Evolutionary conservation across 2,329 filamentous ascomycete species (phyloP), one percentile per base, ranked within the genome.

Genomic region (Neoascochyta sp.): DNA sequence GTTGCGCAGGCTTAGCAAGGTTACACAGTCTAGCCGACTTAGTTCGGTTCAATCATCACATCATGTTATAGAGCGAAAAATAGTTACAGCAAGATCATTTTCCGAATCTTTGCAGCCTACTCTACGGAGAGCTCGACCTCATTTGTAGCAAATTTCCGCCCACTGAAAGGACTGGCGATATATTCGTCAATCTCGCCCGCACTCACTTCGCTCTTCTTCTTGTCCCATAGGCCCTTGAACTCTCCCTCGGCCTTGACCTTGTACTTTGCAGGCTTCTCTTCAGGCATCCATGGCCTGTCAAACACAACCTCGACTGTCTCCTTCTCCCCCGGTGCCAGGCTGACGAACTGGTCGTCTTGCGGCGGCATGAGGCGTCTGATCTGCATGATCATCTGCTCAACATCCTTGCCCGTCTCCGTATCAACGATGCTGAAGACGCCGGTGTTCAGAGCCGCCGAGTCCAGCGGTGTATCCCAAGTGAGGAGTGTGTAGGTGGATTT

Each of bases 381-480:
- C 32, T 60, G 61, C 13, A 66, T 24, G 4, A 50, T 39, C 9
- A 54, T 38, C 4, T 55, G 57, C 21, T 49, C 26, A 5, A 66
- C 36, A 19, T 52, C 46, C 4, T 55, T 33, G 1, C 51, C 55
- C 4, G 49, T 53, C 0, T 44, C 43, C 10, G 34, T 41, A 26
- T 64, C 41, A 5, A 39, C 35, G 14, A 66, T 45, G 9, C 38
- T 54, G 36, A 67, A 61, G 4, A 67, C 50, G 10, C 64, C 64
- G 3, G 62, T 56, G 12, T 62, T 61, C 11, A 61, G 32, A 7
- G 62, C 62, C 19, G 55, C 44, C 2, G 51, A 36, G 33, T 68
- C 65, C 22, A 68, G 45, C 4, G 65, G 65, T 2, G 63, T 63
- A 25, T 59, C 53, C 65, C 65, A 68, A 40, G 52, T 60, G 14